A percentile compares a stretch with the other conserved stretches of the same genome.
phyloP scores from a whole-genome alignment of 306 rosid species.

The Elaeagnus macrophylla region DNA sequence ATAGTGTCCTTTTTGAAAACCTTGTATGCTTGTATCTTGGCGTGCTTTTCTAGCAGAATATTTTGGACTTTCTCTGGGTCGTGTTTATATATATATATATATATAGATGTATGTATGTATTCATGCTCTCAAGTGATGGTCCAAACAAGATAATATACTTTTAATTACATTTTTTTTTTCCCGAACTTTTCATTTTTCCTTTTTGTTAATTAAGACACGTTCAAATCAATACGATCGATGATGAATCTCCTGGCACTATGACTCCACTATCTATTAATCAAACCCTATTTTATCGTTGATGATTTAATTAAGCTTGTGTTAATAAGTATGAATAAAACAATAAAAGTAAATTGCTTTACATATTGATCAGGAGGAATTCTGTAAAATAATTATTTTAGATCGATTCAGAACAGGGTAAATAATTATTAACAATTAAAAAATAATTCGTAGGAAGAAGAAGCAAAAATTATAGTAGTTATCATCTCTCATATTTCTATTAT shows the following conservation, averaged over 20 bases:
- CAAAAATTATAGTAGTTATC: too few species aligned
- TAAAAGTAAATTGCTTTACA: too few species aligned
- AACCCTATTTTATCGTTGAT: constrained; percentile 16
- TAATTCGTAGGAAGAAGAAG: too few species aligned
- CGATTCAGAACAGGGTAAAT: background rate
- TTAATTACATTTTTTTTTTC: background rate
- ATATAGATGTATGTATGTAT: too few species aligned
- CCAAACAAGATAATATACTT: constrained; percentile 9
- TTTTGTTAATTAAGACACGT: constrained; percentile 5
- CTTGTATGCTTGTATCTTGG: too few species aligned
- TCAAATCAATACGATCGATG: constrained; percentile 8
- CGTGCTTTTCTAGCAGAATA: too few species aligned
- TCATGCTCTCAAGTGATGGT: constrained; percentile 2
- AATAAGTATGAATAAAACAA: constrained; percentile 5
- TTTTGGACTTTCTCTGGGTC: too few species aligned
- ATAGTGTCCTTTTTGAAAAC: too few species aligned
- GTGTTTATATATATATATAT: too few species aligned
- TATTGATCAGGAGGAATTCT: too few species aligned
- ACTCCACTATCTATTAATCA: constrained; percentile 14
- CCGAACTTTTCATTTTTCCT: constrained; percentile 19
- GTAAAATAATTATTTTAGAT: too few species aligned
- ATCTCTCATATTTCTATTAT: too few species aligned
- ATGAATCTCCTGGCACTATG: constrained; percentile 14
- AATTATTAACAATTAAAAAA: constrained; percentile 2
- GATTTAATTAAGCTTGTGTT: constrained; percentile 17